A percentile compares a stretch with the other conserved stretches of the same genome.
These are phyloP conservation scores for Peltaster fructicola DNA, from an alignment of 2,329 filamentous ascomycete genomes.

Conservation along the genomic window DNA sequence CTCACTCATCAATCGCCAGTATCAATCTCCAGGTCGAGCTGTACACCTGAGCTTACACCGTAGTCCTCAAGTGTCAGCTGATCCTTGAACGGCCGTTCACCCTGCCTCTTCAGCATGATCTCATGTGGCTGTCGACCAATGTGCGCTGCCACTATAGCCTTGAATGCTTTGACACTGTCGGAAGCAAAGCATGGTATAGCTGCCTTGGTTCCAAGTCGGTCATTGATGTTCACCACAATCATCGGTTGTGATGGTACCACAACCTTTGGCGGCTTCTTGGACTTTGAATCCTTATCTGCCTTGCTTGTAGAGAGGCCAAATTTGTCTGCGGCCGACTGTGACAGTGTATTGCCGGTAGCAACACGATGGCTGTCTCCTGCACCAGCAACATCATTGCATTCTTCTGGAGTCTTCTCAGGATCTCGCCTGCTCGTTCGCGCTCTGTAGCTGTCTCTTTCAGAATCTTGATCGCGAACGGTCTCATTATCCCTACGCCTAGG, in stretches of 20 bases:
- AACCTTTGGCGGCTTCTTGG: conserved; percentile 9
- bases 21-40: conserved; percentile 30
- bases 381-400: too few relatives aligned
- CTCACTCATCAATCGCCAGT: conserved; percentile 19
- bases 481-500: conserved; percentile 3
- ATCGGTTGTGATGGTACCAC: conserved; percentile 46
- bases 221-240: conserved; percentile 89
- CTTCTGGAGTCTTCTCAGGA: too few relatives aligned
- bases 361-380: conserved; percentile 23
- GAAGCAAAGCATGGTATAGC: conserved; percentile 76
- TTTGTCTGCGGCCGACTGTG: conserved; percentile 1
- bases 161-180: conserved; percentile 73
- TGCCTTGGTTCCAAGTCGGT: conserved; percentile 89
- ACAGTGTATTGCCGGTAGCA: conserved; percentile 2
- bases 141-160: conserved; percentile 74
- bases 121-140: conserved; percentile 82
- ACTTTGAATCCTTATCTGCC: conserved; percentile 12
- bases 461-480: conserved; percentile 14
- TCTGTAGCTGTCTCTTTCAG: conserved; percentile 3
- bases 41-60: conserved; percentile 78
- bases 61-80: conserved; percentile 77
- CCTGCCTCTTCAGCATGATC: conserved; percentile 81
- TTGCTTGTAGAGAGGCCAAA: conserved; percentile 7
- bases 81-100: conserved; percentile 87
- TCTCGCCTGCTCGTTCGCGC: conserved; percentile 8